Evolutionary conservation across 805 yeast genomes (phyloP), one percentile per base, ranked within the genome.

Genomic region (Jamesozyma rosinii): DNA sequence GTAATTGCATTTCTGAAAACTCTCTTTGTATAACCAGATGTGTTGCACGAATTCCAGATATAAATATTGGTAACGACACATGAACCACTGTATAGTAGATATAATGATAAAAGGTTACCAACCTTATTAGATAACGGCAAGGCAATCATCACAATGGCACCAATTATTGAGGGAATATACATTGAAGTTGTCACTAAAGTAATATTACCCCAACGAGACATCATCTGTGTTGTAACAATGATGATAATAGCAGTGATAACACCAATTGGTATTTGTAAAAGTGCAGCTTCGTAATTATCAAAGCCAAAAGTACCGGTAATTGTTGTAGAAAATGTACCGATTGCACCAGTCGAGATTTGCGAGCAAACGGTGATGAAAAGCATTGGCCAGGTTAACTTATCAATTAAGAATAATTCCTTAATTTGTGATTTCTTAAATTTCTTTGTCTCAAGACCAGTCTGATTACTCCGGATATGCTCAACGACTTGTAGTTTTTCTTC

Each of bases 1-100:
- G 78, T 76, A 20, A 71, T 51, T 4, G 74, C 76, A 50, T 75
- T 76, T 46, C 81, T 63, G 27, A 71, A 70, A 21, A 76, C 59
- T 47, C 77, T 69, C 52, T 78, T 78, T 5, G 81, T 75, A 43
- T 76, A 74, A 1, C 83, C 83, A 0, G 83, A 75, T 8, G 81
- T 76, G 50, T 77, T 77, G 37, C 79, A 71, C 43, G 74, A 70
- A 47, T 75, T 75, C 83, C 83, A 77, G 4, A 77, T 71, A 52
- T 76, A 77, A 26, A 78, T 65, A 42, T 77, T 66, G 1, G 82
- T 75, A 43, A 75, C 77, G 42, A 75, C 67, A 61, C 78, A 68
- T 26, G 79, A 72, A 35, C 83, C 71, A 51, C 80, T 68, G 71
- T 77, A 67, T 38, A 70, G 65, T 54, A 74, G 53, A 50, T 76